phyloP scores from a whole-genome alignment of 257 asterid species.

The Lantana camara region DNA sequence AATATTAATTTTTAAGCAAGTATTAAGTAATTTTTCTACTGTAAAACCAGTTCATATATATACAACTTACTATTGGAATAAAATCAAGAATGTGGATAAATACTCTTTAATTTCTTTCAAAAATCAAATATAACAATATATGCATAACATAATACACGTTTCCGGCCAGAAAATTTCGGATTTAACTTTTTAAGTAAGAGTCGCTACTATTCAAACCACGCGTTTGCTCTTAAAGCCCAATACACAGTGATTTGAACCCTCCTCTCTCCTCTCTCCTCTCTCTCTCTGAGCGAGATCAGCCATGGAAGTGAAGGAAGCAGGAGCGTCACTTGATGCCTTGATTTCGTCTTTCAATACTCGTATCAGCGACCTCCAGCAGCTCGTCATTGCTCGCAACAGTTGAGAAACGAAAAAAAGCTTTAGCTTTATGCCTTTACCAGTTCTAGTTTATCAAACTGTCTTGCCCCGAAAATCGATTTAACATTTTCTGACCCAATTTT shows the following conservation, averaged over 20 bases:
- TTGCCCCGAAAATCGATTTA: not conserved
- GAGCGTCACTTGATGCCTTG: slow-evolving; percentile 71
- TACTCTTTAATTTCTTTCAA: no score
- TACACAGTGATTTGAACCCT: not conserved
- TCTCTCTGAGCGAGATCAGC: slow-evolving; percentile 16
- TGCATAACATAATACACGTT: not conserved
- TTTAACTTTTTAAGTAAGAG: not conserved
- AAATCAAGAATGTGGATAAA: no score
- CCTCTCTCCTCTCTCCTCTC: not conserved
- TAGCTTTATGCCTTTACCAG: not conserved
- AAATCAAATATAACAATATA: no score
- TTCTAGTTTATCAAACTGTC: slow-evolving; percentile 2
- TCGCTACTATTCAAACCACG: slow-evolving; percentile 4
- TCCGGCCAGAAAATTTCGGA: slow-evolving; percentile 19
- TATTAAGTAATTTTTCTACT: no score
- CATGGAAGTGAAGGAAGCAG: slow-evolving; percentile 80
- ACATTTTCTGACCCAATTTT: not conserved
- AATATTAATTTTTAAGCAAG: no score
- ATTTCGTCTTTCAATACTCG: slow-evolving; percentile 85
- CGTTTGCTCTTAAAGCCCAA: slow-evolving; percentile 8
- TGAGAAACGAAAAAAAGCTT: not conserved
- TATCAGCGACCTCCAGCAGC: slow-evolving; percentile 77
- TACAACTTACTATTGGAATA: no score
- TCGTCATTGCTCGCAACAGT: slow-evolving; percentile 96
- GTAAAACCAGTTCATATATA: no score